Base-by-base conservation (phyloP, 495 filamentous ascomycete genomes). In the Podospora pseudoanserina region DNA sequence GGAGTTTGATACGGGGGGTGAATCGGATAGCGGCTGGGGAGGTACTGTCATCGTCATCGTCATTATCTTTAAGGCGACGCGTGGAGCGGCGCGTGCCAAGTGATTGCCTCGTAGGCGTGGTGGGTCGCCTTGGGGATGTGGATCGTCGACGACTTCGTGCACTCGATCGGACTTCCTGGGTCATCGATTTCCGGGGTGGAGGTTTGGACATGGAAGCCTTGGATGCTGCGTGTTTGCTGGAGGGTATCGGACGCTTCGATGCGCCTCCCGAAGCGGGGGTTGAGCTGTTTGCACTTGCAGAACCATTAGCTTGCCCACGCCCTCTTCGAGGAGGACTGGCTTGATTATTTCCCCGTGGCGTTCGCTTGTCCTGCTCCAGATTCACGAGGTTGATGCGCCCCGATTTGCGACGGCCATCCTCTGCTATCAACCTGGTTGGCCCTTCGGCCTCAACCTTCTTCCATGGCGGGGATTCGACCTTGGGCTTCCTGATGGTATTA, bases 391-490 rank as follows among this genome's bases (percentile, higher is more conserved):
- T 97, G 66, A 91, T 91, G 69, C 94, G 85, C 49, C 91, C 91
- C 9, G 94, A 97, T 77, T 92, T 95, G 65, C 95, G 86, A 69
- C 88, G 88, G 58, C 95, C 95, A 80, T 92, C 89, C 69, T 89
- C 88, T 27, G 89, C 58, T 5, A 63, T 78, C 70, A 97, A 92
- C 0, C 91, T 90, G 9, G 95, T 92, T 4, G 95, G 95, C 0
- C 94, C 96, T 57, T 96, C 92, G 28, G 88, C 91, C 59, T 91
- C 89, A 63, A 90, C 82, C 77, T 88, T 94, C 81, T 95, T 98
- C 95, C 95, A 99, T 27, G 95, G 95, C 67, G 95, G 95, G 34
- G 95, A 97, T 65, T 82, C 79, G 26, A 75, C 75, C 70, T 87
- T 87, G n/a, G 75, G 76, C 62, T 72, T 70, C 28, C 82, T 80